Conservation (phyloP, 768 basidiomycete genomes). For the Trametes cinnabarina region DNA sequence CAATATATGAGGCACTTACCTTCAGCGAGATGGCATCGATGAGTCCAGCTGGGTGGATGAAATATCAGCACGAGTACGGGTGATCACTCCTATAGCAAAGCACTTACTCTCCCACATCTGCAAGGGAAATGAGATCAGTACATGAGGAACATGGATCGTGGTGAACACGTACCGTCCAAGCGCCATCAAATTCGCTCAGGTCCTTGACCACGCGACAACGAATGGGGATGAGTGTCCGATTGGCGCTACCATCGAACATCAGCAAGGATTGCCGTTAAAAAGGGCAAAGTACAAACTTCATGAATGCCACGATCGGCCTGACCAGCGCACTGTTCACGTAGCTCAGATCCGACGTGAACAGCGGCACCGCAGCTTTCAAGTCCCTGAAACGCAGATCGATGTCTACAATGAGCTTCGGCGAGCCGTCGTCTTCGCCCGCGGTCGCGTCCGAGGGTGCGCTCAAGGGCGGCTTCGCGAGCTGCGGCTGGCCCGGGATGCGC, state of each 20-base stretch:
- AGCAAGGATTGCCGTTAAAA: slow-evolving; percentile 19
- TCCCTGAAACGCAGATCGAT: slow-evolving; percentile 95
- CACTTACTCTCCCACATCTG: slow-evolving; percentile 93
- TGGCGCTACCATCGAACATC: slow-evolving; percentile 55
- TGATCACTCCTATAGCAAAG: too few relatives aligned
- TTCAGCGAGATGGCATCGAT: slow-evolving; percentile 89
- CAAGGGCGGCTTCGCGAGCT: slow-evolving; percentile 83
- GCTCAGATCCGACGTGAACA: slow-evolving; percentile 85
- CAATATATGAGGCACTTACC: slow-evolving; percentile 37
- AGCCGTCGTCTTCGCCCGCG: slow-evolving; percentile 29
- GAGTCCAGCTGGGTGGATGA: slow-evolving; percentile 85
- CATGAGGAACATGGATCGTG: slow-evolving; percentile 9
- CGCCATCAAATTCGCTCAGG: slow-evolving; percentile 86
- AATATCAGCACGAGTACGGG: too few relatives aligned
- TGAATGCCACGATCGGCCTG: slow-evolving; percentile 95
- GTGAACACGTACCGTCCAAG: slow-evolving; percentile 78
- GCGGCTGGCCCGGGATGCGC: slow-evolving; percentile 82
- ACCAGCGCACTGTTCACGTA: slow-evolving; percentile 92
- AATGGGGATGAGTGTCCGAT: slow-evolving; percentile 91
- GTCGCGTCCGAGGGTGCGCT: slow-evolving; percentile 58
- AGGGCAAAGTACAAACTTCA: slow-evolving; percentile 66
- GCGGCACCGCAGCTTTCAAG: slow-evolving; percentile 90
- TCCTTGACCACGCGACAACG: slow-evolving; percentile 86
- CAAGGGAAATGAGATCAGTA: slow-evolving; percentile 11
- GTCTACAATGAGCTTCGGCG: slow-evolving; percentile 69